Evolutionary conservation across 2,329 filamentous ascomycete genomes (phyloP).

Genomic region (Sporothrix pseudoabietina): DNA sequence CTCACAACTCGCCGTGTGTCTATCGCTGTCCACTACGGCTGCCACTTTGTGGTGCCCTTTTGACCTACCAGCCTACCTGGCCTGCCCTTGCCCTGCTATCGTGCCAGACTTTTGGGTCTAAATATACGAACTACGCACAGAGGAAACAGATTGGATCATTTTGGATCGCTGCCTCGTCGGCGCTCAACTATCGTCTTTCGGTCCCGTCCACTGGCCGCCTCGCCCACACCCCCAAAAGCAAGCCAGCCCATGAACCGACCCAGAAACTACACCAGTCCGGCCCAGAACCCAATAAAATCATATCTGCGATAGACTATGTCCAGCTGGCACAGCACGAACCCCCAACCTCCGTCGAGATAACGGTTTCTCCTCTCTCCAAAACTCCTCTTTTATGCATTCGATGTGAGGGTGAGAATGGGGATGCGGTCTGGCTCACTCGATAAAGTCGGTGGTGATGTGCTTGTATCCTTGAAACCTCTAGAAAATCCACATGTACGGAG

Average conservation of each 20-base stretch:
- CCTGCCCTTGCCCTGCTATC: conserved; percentile 10
- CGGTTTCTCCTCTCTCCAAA: background rate
- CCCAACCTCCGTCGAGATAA: conserved; percentile 2
- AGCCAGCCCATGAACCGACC: background rate
- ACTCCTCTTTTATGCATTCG: background rate
- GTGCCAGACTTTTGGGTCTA: conserved; percentile 23
- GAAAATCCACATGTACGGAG: background rate
- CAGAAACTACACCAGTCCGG: background rate
- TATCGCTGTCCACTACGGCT: conserved; percentile 3
- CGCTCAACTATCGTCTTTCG: background rate
- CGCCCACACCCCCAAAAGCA: background rate
- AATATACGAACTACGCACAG: too few species aligned
- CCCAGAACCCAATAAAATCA: background rate
- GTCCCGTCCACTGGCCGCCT: background rate
- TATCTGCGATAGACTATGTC: background rate
- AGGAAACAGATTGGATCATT: background rate
- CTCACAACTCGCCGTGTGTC: background rate
- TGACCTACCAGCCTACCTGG: too few species aligned
- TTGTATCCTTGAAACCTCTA: background rate
- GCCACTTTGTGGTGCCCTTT: background rate
- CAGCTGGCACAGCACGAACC: background rate
- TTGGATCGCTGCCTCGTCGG: background rate
- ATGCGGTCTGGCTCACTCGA: conserved; percentile 7
- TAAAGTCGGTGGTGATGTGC: background rate
- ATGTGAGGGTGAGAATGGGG: background rate